These are phyloP conservation scores for Rhododendron vialii DNA, from an alignment of 148 eudicot genomes.

Conservation along the genomic window DNA sequence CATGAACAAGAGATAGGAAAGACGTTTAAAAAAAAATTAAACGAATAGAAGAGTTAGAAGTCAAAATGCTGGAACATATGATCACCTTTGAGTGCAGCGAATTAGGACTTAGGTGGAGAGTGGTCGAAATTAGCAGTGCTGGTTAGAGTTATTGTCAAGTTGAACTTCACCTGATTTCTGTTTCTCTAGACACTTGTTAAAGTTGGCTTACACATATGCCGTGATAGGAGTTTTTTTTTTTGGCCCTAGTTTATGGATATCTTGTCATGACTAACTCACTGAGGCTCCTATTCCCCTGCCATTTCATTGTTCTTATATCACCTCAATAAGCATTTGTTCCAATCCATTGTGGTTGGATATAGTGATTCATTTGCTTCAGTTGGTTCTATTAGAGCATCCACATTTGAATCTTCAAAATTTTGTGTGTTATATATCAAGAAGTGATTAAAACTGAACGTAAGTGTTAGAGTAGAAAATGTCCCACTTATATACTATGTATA, in stretches of 20 bases:
- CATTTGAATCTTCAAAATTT: too few relatives aligned
- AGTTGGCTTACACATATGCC: background rate
- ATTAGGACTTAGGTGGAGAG: background rate
- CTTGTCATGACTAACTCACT: background rate
- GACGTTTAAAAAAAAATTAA: background rate
- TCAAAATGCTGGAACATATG: background rate
- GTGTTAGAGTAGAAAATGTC: too few relatives aligned
- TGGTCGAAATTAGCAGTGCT: background rate
- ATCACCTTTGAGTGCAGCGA: background rate
- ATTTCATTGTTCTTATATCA: background rate
- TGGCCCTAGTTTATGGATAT: background rate
- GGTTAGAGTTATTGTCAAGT: background rate
- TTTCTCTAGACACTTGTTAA: background rate
- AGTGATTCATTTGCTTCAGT: background rate
- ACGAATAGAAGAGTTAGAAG: background rate
- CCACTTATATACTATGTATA: too few relatives aligned
- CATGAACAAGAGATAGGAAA: background rate
- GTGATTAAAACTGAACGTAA: too few relatives aligned
- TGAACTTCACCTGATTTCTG: background rate
- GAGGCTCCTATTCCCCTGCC: background rate
- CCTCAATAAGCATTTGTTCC: background rate
- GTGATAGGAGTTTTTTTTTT: background rate
- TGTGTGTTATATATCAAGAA: too few relatives aligned
- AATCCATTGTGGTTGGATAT: background rate
- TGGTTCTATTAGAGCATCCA: background rate